phyloP scores from a whole-genome alignment of 2,329 filamentous ascomycete species.

The Graphilbum fragrans region DNA sequence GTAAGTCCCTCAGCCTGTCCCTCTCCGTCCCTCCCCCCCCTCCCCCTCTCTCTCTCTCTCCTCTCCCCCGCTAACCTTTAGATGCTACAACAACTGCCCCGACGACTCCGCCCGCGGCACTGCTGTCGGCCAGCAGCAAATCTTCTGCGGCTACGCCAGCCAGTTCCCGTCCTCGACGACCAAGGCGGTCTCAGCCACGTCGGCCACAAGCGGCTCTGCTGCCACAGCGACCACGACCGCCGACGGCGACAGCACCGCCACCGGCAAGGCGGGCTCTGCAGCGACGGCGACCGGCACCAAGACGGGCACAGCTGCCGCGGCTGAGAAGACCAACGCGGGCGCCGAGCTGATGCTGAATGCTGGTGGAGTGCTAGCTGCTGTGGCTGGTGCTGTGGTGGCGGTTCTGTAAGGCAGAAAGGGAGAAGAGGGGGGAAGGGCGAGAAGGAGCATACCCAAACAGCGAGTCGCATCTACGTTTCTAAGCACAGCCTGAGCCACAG shows the following conservation, averaged over 20 bases:
- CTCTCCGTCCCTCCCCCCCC: not conserved
- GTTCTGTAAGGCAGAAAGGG: slow-evolving; percentile 13
- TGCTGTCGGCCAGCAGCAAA: slow-evolving; percentile 24
- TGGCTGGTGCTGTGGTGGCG: slow-evolving; percentile 19
- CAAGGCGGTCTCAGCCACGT: slow-evolving; percentile 12
- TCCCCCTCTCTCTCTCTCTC: not conserved
- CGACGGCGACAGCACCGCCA: slow-evolving; percentile 10
- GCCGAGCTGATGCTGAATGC: slow-evolving; percentile 15
- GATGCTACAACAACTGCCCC: slow-evolving; percentile 43
- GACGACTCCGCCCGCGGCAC: slow-evolving; percentile 26
- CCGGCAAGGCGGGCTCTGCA: slow-evolving; percentile 7
- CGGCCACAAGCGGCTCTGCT: slow-evolving; percentile 13
- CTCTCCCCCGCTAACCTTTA: slow-evolving; percentile 10
- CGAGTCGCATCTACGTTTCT: no score
- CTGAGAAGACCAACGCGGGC: slow-evolving; percentile 1
- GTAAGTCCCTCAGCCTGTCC: slow-evolving; percentile 19
- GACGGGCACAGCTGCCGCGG: slow-evolving; percentile 11
- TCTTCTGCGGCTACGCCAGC: slow-evolving; percentile 33
- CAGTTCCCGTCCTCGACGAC: slow-evolving; percentile 24
- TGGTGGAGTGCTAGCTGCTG: slow-evolving; percentile 17
- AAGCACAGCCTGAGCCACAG: no score
- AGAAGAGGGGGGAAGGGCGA: not conserved
- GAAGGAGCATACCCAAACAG: not conserved
- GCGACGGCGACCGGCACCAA: not conserved
- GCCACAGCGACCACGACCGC: slow-evolving; percentile 10